Percentiles rank a stretch among this genome's conserved stretches.
phyloP scores from a whole-genome alignment of 1,284 basidiomycete species.

The Phlebopus sp. region DNA sequence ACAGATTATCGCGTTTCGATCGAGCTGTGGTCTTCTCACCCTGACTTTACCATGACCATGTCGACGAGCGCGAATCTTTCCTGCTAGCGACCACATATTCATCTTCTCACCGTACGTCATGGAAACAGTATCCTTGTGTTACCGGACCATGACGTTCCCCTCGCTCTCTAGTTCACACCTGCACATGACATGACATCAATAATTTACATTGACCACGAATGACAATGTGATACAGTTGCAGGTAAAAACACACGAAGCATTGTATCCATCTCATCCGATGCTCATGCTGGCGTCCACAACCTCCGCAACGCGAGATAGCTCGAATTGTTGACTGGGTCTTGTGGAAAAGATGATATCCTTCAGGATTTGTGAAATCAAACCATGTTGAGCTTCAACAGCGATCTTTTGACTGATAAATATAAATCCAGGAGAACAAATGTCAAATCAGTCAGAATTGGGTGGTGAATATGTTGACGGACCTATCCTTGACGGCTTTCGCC shows the following conservation, averaged over 20 bases:
- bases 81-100: no score
- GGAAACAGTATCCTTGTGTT: no score
- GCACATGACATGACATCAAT: no score
- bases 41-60: no score
- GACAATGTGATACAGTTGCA: no score
- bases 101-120: no score
- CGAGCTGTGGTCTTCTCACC: no score
- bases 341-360: slow-evolving; percentile 84
- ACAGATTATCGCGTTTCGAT: no score
- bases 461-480: slow-evolving; percentile 44
- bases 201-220: no score
- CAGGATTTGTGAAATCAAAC: slow-evolving; percentile 84
- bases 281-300: slow-evolving; percentile 41
- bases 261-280: slow-evolving; percentile 19
- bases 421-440: not conserved
- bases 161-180: no score
- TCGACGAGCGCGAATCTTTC: no score
- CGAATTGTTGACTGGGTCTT: slow-evolving; percentile 41
- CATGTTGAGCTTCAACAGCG: slow-evolving; percentile 86
- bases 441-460: not conserved
- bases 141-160: no score
- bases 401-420: slow-evolving; percentile 66
- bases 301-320: slow-evolving; percentile 28
- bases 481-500: slow-evolving; percentile 80
- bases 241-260: not conserved